Base-by-base conservation (phyloP, 345 rosid species). In the Gossypium arboreum region DNA sequence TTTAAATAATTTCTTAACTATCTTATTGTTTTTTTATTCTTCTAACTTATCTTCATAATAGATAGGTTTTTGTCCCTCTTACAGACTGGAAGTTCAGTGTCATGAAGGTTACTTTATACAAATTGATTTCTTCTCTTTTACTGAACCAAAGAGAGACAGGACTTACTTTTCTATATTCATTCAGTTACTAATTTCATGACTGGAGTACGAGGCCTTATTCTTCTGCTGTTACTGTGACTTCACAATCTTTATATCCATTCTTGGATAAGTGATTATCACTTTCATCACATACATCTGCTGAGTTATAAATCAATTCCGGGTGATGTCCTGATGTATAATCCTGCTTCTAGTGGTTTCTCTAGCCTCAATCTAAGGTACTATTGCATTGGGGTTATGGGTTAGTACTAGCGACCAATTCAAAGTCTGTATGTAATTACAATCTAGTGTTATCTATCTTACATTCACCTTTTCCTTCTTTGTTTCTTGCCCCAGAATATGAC, bases 401-500 rank as follows among this genome's bases (percentile, higher is more conserved):
- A 66, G 18, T 55, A 16, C 22, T 58, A 12, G 47, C 18, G 24
- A 44, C 45, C 66, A 57, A 44, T 68, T 56, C 56, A 18, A 52
- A 64, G 63, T 65, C 65, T 65, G 13, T 55, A 12, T 54, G 67
- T 55, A 55, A 12, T 75, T 54, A 56, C 3, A 66, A 64, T 66
- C 50, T 29, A 25, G 51, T 66, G 59, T 66, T 64, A 25, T 62
- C 73, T 65, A 41, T 22, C 62, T 55, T 75, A 54, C 51, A 22
- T 66, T 66, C 51, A 66, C 55, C 56, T 41, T 9, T 50, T 50
- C 17, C 57, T 64, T 57, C 68, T 74, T 62, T 74, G 58, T 74
- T 73, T 61, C 50, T 62, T 74, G 47, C 44, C 54, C 70, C 64
- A 66, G 72, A 66, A 65, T 34, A 18, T 43, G 78, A 66, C 54